phyloP scores from a whole-genome alignment of 75 land plant species.

The Pseudotsuga menziesii region DNA sequence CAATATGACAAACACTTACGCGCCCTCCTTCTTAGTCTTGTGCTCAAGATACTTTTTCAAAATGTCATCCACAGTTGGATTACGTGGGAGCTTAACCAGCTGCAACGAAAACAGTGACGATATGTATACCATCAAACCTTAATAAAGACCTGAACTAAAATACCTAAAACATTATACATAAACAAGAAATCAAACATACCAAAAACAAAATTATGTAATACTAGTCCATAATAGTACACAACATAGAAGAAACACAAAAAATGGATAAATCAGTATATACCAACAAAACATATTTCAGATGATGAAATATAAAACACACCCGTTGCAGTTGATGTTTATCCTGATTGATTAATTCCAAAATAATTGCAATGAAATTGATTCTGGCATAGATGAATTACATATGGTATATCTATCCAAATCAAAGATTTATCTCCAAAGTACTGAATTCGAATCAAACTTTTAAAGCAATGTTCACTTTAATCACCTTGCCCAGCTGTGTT shows the following conservation, averaged over 20 bases:
- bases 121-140: not conserved
- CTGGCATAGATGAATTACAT: not conserved
- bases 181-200: not conserved
- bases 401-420: not conserved
- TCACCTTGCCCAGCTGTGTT: conserved; percentile 78
- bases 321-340: not conserved
- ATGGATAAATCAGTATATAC: not conserved
- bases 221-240: not conserved
- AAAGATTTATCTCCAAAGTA: not conserved
- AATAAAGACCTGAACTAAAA: not conserved
- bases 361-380: not conserved
- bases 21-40: conserved; percentile 76
- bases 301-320: not conserved
- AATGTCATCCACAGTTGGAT: conserved; percentile 86
- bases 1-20: conserved; percentile 28
- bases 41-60: conserved; percentile 78
- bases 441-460: not conserved
- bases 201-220: not conserved
- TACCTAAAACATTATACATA: not conserved
- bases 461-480: conserved; percentile 8
- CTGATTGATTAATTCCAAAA: not conserved
- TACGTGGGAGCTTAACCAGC: conserved; percentile 90
- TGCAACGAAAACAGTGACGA: conserved; percentile 23
- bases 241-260: not conserved
- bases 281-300: not conserved